Base-by-base conservation (phyloP, 2,329 filamentous ascomycete genomes). In the Stromatinia cepivora region DNA sequence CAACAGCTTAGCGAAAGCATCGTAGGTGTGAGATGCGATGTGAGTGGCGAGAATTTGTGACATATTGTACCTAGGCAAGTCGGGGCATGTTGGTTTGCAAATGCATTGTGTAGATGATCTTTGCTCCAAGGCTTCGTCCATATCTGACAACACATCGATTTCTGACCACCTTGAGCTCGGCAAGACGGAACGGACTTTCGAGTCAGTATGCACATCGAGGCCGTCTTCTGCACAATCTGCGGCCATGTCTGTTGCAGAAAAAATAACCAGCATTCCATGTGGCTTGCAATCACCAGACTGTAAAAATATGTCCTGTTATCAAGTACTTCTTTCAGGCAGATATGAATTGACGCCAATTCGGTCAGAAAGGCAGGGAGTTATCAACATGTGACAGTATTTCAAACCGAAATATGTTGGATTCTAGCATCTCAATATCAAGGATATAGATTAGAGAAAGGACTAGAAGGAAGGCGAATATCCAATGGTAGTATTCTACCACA, bases 131-230 rank as follows among this genome's bases (percentile, higher is more conserved):
- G 64, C 70, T 71, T 64, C 71, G 69, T 72, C 72, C 69, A 69
- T 71, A 66, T 59, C 36, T 73, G 75, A 76, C 77, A 77, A 75
- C 76, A 75, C 77, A 78, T 77, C 71, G 67, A 54, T 50, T 56
- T 34, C 66, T 66, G 54, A 67, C 45, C 67, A 70, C 59, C 59
- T 58, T 67, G 22, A 66, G 39, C 61, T 65, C 67, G 57, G 66
- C 66, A 53, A 64, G 57, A 68, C 66, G 66, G 66, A 68, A 63
- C 45, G 42, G 31, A 45, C 17, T 62, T 25, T 68, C 39, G 39
- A 50, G 39, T 64, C 42, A 62, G 28, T 68, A 69, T 69, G 67
- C 67, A 69, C 28, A 54, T 58, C 31, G 67, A 66, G 58, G 64
- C 64, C 64, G 42, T 48, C 53, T 58, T 66, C 42, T 39, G 64